Conservation (phyloP, 495 filamentous ascomycete species). For the Mytilinidion resinicola region DNA sequence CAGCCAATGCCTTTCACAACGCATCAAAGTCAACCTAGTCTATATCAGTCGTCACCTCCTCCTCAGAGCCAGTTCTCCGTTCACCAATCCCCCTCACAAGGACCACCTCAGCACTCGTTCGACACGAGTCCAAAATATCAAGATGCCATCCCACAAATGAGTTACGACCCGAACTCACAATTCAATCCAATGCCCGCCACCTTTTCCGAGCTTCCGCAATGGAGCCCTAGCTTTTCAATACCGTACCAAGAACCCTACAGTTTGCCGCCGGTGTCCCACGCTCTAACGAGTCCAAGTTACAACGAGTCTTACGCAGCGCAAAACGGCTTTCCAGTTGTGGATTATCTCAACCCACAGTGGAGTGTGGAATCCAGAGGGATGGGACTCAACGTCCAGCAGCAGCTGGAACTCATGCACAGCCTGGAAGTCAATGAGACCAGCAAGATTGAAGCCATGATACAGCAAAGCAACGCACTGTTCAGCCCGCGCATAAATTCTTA, state of each 20-base stretch:
- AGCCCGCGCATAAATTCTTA: constrained; percentile 11
- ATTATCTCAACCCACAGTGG: constrained; percentile 25
- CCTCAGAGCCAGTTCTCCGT: constrained; percentile 4
- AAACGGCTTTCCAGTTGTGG: constrained; percentile 22
- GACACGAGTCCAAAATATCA: constrained; percentile 16
- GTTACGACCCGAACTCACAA: constrained; percentile 29
- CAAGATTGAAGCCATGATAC: constrained; percentile 30
- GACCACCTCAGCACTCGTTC: constrained; percentile 9
- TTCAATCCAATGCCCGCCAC: constrained; percentile 31
- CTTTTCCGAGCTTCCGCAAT: constrained; percentile 31
- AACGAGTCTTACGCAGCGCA: constrained; percentile 23
- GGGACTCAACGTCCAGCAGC: constrained; percentile 36
- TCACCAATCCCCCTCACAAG: constrained; percentile 14
- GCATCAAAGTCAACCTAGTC: neutral
- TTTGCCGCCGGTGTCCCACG: constrained; percentile 10
- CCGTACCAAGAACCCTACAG: constrained; percentile 20
- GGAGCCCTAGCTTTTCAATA: constrained; percentile 27
- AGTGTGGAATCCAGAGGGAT: constrained; percentile 19
- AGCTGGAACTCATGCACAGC: constrained; percentile 37
- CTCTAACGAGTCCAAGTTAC: constrained; percentile 19
- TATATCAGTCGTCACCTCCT: constrained; percentile 11
- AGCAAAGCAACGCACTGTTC: constrained; percentile 27
- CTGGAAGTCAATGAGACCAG: constrained; percentile 34
- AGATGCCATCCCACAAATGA: neutral
- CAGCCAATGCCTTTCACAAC: constrained; percentile 16